Percentiles rank a stretch among this genome's conserved stretches.
Evolutionary conservation across 495 filamentous ascomycete genomes (phyloP).

Genomic region (Hyaloscypha hepaticicola): DNA sequence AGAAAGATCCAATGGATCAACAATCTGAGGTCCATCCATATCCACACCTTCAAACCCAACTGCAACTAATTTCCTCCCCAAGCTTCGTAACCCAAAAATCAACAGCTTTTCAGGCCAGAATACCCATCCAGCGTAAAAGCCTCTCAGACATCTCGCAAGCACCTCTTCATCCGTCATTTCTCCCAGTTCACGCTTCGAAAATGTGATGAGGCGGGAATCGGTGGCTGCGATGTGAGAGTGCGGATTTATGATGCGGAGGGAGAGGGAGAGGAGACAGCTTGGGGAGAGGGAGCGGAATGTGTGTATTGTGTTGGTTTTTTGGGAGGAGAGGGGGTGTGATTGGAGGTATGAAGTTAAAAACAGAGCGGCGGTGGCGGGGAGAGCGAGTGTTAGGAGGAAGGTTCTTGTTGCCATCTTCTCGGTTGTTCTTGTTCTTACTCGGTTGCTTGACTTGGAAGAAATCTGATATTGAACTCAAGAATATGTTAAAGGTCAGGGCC

Average conservation of each 20-base stretch:
- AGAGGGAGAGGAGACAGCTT: background rate
- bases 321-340: background rate
- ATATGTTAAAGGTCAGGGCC: too few species aligned
- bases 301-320: background rate
- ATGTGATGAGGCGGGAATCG: background rate
- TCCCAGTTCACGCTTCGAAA: background rate
- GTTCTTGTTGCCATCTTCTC: background rate
- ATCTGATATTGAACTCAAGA: background rate
- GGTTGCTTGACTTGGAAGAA: background rate
- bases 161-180: conserved; percentile 23
- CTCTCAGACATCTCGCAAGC: conserved; percentile 23
- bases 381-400: conserved; percentile 3
- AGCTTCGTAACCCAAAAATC: background rate
- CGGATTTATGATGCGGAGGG: conserved; percentile 5
- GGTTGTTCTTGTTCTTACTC: background rate
- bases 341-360: conserved; percentile 4
- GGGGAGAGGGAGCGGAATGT: background rate
- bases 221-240: background rate
- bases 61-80: conserved; percentile 3
- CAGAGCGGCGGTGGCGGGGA: conserved; percentile 4
- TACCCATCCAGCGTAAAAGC: conserved; percentile 21
- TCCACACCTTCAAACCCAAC: background rate
- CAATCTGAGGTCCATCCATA: background rate
- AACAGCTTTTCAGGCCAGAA: conserved; percentile 22
- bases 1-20: background rate